These are phyloP conservation scores for grape (Vitis vinifera) DNA, from an alignment of 164 flowering plant species.

Conservation along the genomic window ASM3070453v1 NC_081823.1:1769501-1770000, in stretches of 20 bases:
- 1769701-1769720: slow-evolving; percentile 58
- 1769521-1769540: slow-evolving; percentile 24
- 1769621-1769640: slow-evolving; percentile 69
- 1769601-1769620: slow-evolving; percentile 64
- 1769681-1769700: slow-evolving; percentile 88
- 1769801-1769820: slow-evolving; percentile 78
- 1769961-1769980: slow-evolving; percentile 31
- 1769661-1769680: slow-evolving; percentile 82
- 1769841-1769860: slow-evolving; percentile 59
- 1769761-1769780: slow-evolving; percentile 67
- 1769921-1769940: slow-evolving; percentile 41
- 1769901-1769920: slow-evolving; percentile 34
- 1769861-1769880: slow-evolving; percentile 20
- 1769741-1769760: slow-evolving; percentile 74
- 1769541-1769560: slow-evolving; percentile 20
- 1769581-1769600: slow-evolving; percentile 56
- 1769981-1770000: slow-evolving; percentile 31
- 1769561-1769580: slow-evolving; percentile 35
- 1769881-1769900: slow-evolving; percentile 31
- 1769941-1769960: slow-evolving; percentile 21
- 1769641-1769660: slow-evolving; percentile 93
- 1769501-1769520: neutral
- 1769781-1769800: slow-evolving; percentile 81
- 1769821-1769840: slow-evolving; percentile 53
- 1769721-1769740: slow-evolving; percentile 83